Evolutionary conservation across 805 yeast genomes (phyloP).

Genomic region (Kuraishia cidri): DNA sequence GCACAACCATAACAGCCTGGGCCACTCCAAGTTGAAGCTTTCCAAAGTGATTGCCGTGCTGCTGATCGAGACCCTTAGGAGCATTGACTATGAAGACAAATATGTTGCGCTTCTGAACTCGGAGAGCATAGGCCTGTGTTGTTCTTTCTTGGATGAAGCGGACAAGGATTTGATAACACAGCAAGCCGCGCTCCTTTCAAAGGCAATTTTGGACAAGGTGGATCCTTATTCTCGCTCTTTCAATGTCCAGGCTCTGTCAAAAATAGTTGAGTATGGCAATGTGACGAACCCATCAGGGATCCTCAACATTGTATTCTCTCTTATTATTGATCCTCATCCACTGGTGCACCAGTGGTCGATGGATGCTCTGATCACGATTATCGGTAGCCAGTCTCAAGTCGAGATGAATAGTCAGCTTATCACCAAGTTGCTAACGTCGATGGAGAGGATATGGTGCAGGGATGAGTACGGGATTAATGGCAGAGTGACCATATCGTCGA

Average conservation of each 20-base stretch:
- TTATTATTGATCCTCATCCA: slow-evolving; percentile 79
- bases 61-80: slow-evolving; percentile 17
- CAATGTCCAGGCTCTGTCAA: slow-evolving; percentile 32
- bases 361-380: slow-evolving; percentile 43
- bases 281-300: slow-evolving; percentile 32
- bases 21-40: slow-evolving; percentile 3
- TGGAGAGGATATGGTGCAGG: slow-evolving; percentile 28
- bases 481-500: slow-evolving; percentile 32
- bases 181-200: slow-evolving; percentile 46
- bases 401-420: slow-evolving; percentile 22
- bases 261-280: slow-evolving; percentile 14
- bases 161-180: slow-evolving; percentile 17
- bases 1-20: neutral
- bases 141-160: slow-evolving; percentile 14
- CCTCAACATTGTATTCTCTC: slow-evolving; percentile 46
- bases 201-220: slow-evolving; percentile 53
- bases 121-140: slow-evolving; percentile 19
- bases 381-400: slow-evolving; percentile 39
- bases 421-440: slow-evolving; percentile 27
- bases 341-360: slow-evolving; percentile 69
- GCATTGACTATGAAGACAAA: slow-evolving; percentile 10
- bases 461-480: slow-evolving; percentile 44
- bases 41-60: slow-evolving; percentile 11
- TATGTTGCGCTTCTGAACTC: slow-evolving; percentile 17
- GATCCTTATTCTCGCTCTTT: slow-evolving; percentile 62